These are phyloP conservation scores for Kwoniella dejecticola DNA, from an alignment of 768 basidiomycete genomes.

Conservation along the genomic window DNA sequence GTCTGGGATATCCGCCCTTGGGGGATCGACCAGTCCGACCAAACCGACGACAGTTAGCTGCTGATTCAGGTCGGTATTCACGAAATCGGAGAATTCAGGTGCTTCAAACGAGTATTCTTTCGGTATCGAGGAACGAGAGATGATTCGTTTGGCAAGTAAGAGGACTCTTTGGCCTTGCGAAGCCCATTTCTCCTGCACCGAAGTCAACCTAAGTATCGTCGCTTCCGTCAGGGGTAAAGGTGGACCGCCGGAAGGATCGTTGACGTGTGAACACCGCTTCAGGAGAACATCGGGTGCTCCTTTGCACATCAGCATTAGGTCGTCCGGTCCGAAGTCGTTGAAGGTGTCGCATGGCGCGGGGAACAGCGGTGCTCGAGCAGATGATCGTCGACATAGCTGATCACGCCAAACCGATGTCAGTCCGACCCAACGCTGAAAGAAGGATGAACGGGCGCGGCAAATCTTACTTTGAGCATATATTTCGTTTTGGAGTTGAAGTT, in stretches of 20 bases:
- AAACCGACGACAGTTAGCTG: slow-evolving; percentile 64
- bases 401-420: slow-evolving; percentile 5
- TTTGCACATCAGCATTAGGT: slow-evolving; percentile 60
- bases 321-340: slow-evolving; percentile 34
- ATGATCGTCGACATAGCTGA: slow-evolving; percentile 11
- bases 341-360: slow-evolving; percentile 48
- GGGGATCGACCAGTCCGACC: slow-evolving; percentile 66
- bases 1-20: slow-evolving; percentile 62
- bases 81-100: slow-evolving; percentile 59
- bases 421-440: too few relatives aligned
- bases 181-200: slow-evolving; percentile 60
- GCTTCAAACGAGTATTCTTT: slow-evolving; percentile 49
- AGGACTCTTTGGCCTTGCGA: slow-evolving; percentile 66
- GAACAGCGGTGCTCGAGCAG: slow-evolving; percentile 13
- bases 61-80: slow-evolving; percentile 57
- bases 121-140: slow-evolving; percentile 54
- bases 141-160: slow-evolving; percentile 61
- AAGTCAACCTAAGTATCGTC: slow-evolving; percentile 30
- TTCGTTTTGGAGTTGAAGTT: slow-evolving; percentile 61
- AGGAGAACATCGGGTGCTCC: slow-evolving; percentile 63
- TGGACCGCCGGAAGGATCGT: slow-evolving; percentile 57
- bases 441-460: too few relatives aligned
- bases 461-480: slow-evolving; percentile 61
- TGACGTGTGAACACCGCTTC: slow-evolving; percentile 54
- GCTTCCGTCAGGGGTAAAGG: slow-evolving; percentile 52